Base-by-base conservation (phyloP, 2,329 filamentous ascomycete species). In the Neonectria sp. region DNA sequence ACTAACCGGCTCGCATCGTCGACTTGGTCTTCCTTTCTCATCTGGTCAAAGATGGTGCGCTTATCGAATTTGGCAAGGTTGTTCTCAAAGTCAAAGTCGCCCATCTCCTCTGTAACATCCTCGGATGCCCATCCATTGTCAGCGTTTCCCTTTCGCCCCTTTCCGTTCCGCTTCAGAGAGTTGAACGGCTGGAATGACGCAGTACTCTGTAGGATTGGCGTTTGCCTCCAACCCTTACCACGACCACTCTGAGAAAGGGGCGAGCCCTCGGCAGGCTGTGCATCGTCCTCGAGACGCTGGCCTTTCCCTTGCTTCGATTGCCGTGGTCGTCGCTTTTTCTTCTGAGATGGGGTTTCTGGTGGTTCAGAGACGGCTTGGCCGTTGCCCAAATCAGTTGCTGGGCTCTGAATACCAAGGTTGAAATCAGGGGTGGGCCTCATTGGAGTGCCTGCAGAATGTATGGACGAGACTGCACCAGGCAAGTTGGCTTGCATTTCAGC, bases 21-120 rank as follows among this genome's bases (percentile, higher is more conserved):
- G 9, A 95, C 90, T 33, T 90, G 91, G 75, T 98, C 95, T 63
- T 97, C 94, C 72, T 93, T 94, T 67, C 94, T 88, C 80, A 98
- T 96, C 80, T 98, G 92, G 71, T 95, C 93, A 78, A 99, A 99
- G 9, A 98, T 90, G 1, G 91, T 91, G 63, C 92, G 90, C 83
- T 98, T 98, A 84, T 98, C 95, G 75, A 98, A 98, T 77, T 97
- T 97, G 53, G 94, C 95, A 35, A 98, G 86, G 71, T 95, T 95
- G 61, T 90, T 91, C 74, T 93, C 91, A 76, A 98, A 98, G 80
- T 98, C 95, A 75, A 98, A 98, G 68, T 98, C 96, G 12, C 93
- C 94, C 85, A 96, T 89, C 78, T 97, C 95, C 81, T 98, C 96
- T 0, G 94, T 98, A 25, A 95, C 95, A 76, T 98, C 95, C 78